A percentile compares a stretch with the other conserved stretches of the same genome.
phyloP scores from a whole-genome alignment of 176 grass and related monocot genomes.

The Aegilops speltoides region DNA sequence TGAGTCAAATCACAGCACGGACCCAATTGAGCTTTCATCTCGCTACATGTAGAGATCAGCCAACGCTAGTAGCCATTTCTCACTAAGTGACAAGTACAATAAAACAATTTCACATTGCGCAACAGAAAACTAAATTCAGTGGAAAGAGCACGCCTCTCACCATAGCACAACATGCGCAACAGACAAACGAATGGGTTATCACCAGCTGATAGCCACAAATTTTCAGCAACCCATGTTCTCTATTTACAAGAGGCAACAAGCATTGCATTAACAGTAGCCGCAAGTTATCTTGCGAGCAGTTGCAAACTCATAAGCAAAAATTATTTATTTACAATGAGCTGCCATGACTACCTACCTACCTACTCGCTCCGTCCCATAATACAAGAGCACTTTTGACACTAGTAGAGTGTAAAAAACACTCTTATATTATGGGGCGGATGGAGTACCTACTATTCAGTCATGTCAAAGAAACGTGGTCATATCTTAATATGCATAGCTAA shows the following conservation, averaged over 20 bases:
- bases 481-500: not conserved
- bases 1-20: too few species aligned
- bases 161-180: not conserved
- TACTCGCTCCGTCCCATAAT: too few species aligned
- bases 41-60: too few species aligned
- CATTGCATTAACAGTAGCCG: not conserved
- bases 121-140: not conserved
- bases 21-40: too few species aligned
- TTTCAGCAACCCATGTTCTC: not conserved
- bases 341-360: too few species aligned
- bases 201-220: not conserved
- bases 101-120: not conserved
- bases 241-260: constrained; percentile 18
- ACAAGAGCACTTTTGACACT: too few species aligned
- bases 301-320: not conserved
- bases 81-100: not conserved
- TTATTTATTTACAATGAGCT: not conserved
- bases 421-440: too few species aligned
- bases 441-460: not conserved
- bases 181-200: not conserved
- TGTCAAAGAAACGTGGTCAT: not conserved
- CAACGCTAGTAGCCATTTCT: not conserved
- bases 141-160: not conserved
- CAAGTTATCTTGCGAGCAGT: too few species aligned
- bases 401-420: too few species aligned